These are phyloP conservation scores for Laguncularia racemosa DNA, from an alignment of 345 rosid genomes.

Conservation along the genomic window DNA sequence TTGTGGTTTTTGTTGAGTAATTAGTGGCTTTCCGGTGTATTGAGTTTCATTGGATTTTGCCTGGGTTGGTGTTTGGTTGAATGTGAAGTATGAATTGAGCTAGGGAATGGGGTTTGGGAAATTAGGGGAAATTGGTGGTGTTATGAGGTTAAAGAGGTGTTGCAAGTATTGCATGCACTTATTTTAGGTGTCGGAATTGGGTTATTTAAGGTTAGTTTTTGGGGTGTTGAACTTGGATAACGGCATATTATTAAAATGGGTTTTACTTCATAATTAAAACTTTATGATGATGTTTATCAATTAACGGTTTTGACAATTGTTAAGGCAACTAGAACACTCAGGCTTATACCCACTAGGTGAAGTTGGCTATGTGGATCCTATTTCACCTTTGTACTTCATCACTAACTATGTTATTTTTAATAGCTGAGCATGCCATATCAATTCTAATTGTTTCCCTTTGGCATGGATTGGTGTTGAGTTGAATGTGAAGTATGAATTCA, in stretches of 20 bases:
- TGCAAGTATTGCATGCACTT: conserved; percentile 7
- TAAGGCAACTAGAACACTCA: too few relatives aligned
- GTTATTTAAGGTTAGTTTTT: background rate
- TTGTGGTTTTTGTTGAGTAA: background rate
- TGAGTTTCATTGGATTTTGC: conserved; percentile 2
- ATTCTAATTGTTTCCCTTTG: too few relatives aligned
- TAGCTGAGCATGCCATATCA: too few relatives aligned
- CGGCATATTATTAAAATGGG: background rate
- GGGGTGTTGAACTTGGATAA: background rate
- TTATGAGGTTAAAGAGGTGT: too few relatives aligned
- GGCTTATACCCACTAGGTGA: too few relatives aligned
- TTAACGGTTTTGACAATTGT: too few relatives aligned
- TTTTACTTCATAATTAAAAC: too few relatives aligned
- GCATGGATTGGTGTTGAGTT: background rate
- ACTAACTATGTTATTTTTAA: too few relatives aligned
- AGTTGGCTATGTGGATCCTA: too few relatives aligned
- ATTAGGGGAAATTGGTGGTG: background rate
- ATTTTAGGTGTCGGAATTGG: background rate
- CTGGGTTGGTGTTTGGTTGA: background rate
- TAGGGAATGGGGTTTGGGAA: conserved; percentile 2
- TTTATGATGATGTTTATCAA: too few relatives aligned
- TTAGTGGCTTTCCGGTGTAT: background rate
- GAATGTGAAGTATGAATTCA: background rate
- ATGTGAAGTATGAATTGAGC: background rate
- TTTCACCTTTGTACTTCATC: too few relatives aligned